phyloP scores from a whole-genome alignment of 2,329 filamentous ascomycete species.

The Cytospora piceicola region DNA sequence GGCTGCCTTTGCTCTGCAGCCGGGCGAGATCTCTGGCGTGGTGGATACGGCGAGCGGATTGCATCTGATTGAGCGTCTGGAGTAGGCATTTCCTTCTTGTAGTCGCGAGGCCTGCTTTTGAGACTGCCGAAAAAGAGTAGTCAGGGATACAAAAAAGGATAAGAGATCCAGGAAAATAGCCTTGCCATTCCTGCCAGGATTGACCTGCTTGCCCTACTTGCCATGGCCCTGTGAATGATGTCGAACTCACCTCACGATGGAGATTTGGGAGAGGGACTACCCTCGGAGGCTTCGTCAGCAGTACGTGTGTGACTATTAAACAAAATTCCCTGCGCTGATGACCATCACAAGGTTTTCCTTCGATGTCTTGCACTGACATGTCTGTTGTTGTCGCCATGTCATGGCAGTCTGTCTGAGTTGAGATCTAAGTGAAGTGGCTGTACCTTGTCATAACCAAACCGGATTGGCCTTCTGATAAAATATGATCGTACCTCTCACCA shows the following conservation, averaged over 20 bases:
- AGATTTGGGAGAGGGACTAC: conserved; percentile 70
- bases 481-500: too few species aligned
- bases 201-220: not conserved
- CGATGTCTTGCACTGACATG: too few species aligned
- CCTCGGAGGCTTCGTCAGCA: conserved; percentile 36
- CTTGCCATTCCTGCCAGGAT: not conserved
- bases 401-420: too few species aligned
- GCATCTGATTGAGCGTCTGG: conserved; percentile 83
- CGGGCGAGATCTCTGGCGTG: conserved; percentile 82
- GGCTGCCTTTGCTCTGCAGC: conserved; percentile 86
- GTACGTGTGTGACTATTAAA: conserved; percentile 2
- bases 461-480: too few species aligned
- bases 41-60: conserved; percentile 93
- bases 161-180: not conserved
- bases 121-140: not conserved
- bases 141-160: not conserved
- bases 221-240: not conserved
- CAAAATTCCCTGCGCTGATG: conserved; percentile 7
- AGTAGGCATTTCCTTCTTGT: conserved; percentile 50
- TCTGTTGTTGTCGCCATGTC: too few species aligned
- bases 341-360: not conserved
- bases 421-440: too few species aligned
- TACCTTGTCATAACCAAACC: too few species aligned
- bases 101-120: not conserved
- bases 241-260: not conserved